Evolutionary conservation across 305 asterid species (phyloP).

Genomic region (Fraxinus xanthoxyloides): DNA sequence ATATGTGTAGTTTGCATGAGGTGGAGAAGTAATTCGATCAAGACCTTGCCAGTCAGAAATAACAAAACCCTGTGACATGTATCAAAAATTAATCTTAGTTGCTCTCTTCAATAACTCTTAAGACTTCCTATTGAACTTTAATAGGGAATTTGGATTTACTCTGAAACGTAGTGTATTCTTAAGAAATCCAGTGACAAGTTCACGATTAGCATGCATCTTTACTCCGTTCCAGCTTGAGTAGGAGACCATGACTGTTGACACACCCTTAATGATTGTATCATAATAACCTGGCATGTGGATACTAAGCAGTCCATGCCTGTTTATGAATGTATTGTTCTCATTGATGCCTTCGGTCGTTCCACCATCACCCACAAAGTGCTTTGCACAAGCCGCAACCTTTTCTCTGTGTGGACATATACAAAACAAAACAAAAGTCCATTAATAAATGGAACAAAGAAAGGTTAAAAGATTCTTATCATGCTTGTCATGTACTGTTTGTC

Average conservation of each 20-base stretch:
- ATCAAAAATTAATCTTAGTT: neutral
- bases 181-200: conserved; percentile 59
- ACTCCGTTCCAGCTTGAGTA: conserved; percentile 67
- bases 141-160: conserved; percentile 29
- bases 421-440: neutral
- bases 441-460: neutral
- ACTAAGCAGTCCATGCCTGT: conserved; percentile 37
- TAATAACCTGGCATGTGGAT: conserved; percentile 66
- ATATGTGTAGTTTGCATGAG: conserved; percentile 50
- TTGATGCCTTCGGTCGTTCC: conserved; percentile 72
- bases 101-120: neutral
- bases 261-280: conserved; percentile 59
- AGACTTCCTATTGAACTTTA: neutral
- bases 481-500: neutral
- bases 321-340: conserved; percentile 56
- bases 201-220: conserved; percentile 61
- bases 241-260: conserved; percentile 67
- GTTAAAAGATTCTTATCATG: neutral
- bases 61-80: conserved; percentile 53
- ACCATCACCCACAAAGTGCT: conserved; percentile 74
- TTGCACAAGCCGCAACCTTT: conserved; percentile 59
- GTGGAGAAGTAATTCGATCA: conserved; percentile 54
- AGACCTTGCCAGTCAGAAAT: conserved; percentile 69
- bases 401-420: conserved; percentile 24
- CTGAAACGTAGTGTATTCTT: conserved; percentile 45